Conservation (phyloP, 2,329 filamentous ascomycete genomes). For the Tolypocladium paradoxum region DNA sequence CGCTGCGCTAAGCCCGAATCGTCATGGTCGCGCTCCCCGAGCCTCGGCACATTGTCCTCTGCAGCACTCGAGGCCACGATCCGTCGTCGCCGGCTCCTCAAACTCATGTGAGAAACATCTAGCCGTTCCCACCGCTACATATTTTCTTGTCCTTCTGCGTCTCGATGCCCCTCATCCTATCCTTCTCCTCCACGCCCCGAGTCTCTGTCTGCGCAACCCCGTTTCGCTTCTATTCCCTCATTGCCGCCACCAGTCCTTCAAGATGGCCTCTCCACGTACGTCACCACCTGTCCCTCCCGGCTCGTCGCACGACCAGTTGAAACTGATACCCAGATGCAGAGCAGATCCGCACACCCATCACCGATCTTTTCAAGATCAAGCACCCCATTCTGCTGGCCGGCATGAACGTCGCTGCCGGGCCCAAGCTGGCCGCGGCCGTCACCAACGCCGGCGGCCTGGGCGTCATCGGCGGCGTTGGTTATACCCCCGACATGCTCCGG, state of each 20-base stretch:
- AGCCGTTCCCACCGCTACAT: slow-evolving; percentile 1
- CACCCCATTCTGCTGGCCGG: slow-evolving; percentile 92
- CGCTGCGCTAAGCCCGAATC: not conserved
- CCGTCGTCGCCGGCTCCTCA: not conserved
- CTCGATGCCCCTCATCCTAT: not conserved
- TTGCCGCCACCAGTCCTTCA: slow-evolving; percentile 12
- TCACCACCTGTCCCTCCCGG: slow-evolving; percentile 7
- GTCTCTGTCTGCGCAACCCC: not conserved
- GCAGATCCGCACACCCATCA: slow-evolving; percentile 75
- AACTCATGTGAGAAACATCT: slow-evolving; percentile 1
- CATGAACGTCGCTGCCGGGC: slow-evolving; percentile 98
- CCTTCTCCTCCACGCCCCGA: not conserved
- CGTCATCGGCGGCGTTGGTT: slow-evolving; percentile 90
- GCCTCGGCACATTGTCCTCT: slow-evolving; percentile 1
- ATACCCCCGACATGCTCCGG: slow-evolving; percentile 92
- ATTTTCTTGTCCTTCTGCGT: not conserved
- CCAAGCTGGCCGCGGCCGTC: slow-evolving; percentile 90
- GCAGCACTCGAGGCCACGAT: not conserved
- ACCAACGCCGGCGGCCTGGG: slow-evolving; percentile 94
- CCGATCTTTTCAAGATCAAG: slow-evolving; percentile 95
- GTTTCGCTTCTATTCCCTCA: not conserved
- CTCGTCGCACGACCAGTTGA: not conserved
- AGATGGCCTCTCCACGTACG: slow-evolving; percentile 75
- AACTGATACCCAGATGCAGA: slow-evolving; percentile 12
- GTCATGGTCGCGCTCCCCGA: not conserved